phyloP scores from a whole-genome alignment of 352 stramenopile genomes.

The Aphanomyces cochlioides region DNA sequence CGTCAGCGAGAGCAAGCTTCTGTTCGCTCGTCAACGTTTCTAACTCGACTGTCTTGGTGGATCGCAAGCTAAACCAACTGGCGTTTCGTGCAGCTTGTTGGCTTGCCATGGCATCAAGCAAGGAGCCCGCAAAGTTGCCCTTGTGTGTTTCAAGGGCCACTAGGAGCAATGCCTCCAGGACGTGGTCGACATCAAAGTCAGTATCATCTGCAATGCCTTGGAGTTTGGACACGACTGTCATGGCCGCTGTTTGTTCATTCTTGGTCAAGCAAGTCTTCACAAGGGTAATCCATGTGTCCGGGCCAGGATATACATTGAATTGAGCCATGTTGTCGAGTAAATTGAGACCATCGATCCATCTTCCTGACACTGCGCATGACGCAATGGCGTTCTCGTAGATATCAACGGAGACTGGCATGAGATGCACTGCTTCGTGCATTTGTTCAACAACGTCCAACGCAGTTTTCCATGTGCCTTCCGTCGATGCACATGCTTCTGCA shows the following conservation, averaged over 20 bases:
- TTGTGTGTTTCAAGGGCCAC: neutral
- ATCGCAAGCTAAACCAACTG: neutral
- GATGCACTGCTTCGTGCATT: slow-evolving; percentile 30
- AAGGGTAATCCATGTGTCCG: neutral
- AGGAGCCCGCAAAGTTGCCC: neutral
- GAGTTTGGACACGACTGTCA: slow-evolving; percentile 1
- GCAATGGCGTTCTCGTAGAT: slow-evolving; percentile 23
- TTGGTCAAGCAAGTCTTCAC: neutral
- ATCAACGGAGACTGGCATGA: slow-evolving; percentile 25
- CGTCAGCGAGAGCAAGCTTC: neutral
- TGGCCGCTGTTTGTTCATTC: neutral
- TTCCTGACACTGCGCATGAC: neutral
- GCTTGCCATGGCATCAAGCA: slow-evolving; percentile 6
- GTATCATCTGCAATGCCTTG: neutral
- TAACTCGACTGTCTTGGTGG: neutral
- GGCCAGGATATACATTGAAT: neutral
- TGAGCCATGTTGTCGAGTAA: slow-evolving; percentile 20
- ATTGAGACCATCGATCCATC: slow-evolving; percentile 17
- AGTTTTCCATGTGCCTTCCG: slow-evolving; percentile 19
- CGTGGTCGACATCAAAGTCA: slow-evolving; percentile 12
- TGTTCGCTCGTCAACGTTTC: slow-evolving; percentile 3
- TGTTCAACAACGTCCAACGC: slow-evolving; percentile 23
- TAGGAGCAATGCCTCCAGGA: neutral
- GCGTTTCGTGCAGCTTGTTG: neutral
- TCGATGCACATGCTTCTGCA: neutral